A percentile compares a stretch with the other conserved stretches of the same genome.
These are phyloP conservation scores for Beta corolliflora DNA, from an alignment of 179 eudicot species.

Conservation along the genomic window DNA sequence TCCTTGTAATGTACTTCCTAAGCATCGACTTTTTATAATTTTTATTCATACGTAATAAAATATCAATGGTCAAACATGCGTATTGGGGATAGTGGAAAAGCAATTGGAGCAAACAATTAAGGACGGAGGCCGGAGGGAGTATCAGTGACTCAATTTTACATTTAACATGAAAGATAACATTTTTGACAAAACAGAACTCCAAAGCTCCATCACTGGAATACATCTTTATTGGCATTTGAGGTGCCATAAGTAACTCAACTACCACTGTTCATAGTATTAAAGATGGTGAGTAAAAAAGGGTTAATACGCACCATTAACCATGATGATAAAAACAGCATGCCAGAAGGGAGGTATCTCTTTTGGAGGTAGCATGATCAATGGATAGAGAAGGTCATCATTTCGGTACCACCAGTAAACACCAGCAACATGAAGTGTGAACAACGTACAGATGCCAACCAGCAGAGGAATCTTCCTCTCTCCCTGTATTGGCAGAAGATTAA, in stretches of 20 bases:
- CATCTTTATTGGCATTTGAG: neutral
- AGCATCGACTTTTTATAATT: too few relatives aligned
- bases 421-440: slow-evolving; percentile 62
- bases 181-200: neutral
- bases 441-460: slow-evolving; percentile 56
- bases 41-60: too few relatives aligned
- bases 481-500: slow-evolving; percentile 36
- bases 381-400: slow-evolving; percentile 71
- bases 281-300: neutral
- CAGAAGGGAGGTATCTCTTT: slow-evolving; percentile 89
- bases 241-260: neutral
- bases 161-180: neutral
- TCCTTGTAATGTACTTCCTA: too few relatives aligned
- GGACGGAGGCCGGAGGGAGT: too few relatives aligned
- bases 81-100: too few relatives aligned
- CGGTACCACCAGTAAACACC: slow-evolving; percentile 91
- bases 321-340: slow-evolving; percentile 90
- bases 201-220: neutral
- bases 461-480: slow-evolving; percentile 77
- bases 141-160: neutral
- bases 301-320: slow-evolving; percentile 72
- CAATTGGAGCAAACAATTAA: too few relatives aligned
- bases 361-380: slow-evolving; percentile 82
- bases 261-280: neutral
- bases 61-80: too few relatives aligned